Percentiles rank a stretch among this genome's conserved stretches.
Conservation (phyloP, 768 basidiomycete species). For the Leucocoprinus leucothites region DNA sequence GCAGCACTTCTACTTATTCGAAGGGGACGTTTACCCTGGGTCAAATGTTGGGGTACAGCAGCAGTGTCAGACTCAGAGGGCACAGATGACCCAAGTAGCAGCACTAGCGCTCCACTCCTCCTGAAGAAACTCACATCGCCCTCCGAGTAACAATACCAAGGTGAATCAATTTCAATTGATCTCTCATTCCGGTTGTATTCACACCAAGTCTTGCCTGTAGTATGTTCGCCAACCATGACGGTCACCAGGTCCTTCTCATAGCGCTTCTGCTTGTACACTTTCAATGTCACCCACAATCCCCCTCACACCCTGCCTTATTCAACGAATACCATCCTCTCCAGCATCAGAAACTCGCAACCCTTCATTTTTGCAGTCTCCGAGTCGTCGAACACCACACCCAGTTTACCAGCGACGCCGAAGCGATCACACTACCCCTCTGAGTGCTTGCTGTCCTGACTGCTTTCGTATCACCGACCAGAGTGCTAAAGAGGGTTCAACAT, state of each 20-base stretch:
- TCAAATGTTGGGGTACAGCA: constrained; percentile 10
- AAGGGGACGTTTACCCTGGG: constrained; percentile 28
- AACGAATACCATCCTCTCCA: constrained; percentile 30
- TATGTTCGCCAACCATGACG: constrained; percentile 26
- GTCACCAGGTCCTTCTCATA: constrained; percentile 27
- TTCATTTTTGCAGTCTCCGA: no score
- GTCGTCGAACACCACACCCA: constrained; percentile 30
- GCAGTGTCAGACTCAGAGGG: background rate
- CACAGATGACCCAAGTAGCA: constrained; percentile 12
- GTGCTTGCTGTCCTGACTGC: constrained; percentile 52
- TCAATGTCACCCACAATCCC: constrained; percentile 26
- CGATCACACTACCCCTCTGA: constrained; percentile 58
- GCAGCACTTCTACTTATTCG: no score
- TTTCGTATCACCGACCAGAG: constrained; percentile 55
- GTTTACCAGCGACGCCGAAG: constrained; percentile 30
- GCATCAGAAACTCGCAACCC: constrained; percentile 13
- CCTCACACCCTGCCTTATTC: constrained; percentile 55
- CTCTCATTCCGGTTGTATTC: constrained; percentile 15
- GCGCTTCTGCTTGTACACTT: constrained; percentile 24
- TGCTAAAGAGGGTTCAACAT: constrained; percentile 49
- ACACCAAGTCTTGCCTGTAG: background rate
- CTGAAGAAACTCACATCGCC: constrained; percentile 39
- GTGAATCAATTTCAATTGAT: constrained; percentile 26
- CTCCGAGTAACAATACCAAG: constrained; percentile 59
- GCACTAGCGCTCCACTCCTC: constrained; percentile 7